Evolutionary conservation across 2,329 filamentous ascomycete species (phyloP).

Genomic region (Aspergillus pseudoglaucus): DNA sequence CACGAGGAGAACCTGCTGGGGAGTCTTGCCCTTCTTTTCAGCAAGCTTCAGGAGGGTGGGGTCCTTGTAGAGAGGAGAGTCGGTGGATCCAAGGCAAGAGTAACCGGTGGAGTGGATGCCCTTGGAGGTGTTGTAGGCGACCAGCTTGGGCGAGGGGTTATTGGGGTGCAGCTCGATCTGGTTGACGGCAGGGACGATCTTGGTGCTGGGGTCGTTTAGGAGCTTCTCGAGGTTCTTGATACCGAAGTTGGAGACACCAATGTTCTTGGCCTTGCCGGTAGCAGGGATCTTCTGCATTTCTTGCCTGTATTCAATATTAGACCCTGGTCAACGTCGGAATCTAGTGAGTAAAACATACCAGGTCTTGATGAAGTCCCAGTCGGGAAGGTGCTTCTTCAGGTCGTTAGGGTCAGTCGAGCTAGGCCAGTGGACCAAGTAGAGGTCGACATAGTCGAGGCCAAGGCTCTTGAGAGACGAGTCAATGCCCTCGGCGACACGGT

Average conservation of each 20-base stretch:
- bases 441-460: slow-evolving; percentile 61
- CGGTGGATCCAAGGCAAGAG: slow-evolving; percentile 51
- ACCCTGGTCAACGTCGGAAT: slow-evolving; percentile 58
- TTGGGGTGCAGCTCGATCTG: slow-evolving; percentile 54
- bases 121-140: slow-evolving; percentile 46
- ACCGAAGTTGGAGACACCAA: slow-evolving; percentile 81
- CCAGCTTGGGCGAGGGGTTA: slow-evolving; percentile 62
- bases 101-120: slow-evolving; percentile 52
- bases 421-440: slow-evolving; percentile 68
- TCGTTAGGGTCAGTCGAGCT: slow-evolving; percentile 48
- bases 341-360: slow-evolving; percentile 45
- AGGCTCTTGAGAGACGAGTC: slow-evolving; percentile 58
- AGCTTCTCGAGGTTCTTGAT: slow-evolving; percentile 75
- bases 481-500: slow-evolving; percentile 56
- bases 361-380: slow-evolving; percentile 79
- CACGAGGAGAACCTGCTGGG: slow-evolving; percentile 51
- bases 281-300: slow-evolving; percentile 40
- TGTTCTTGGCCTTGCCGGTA: slow-evolving; percentile 63
- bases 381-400: slow-evolving; percentile 57
- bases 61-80: slow-evolving; percentile 50
- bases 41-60: slow-evolving; percentile 46
- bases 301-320: slow-evolving; percentile 57
- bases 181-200: slow-evolving; percentile 46
- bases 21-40: slow-evolving; percentile 50
- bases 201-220: slow-evolving; percentile 57